These are phyloP conservation scores for Ustilago tritici DNA, from an alignment of 1,284 basidiomycete genomes.

Conservation along the genomic window DNA sequence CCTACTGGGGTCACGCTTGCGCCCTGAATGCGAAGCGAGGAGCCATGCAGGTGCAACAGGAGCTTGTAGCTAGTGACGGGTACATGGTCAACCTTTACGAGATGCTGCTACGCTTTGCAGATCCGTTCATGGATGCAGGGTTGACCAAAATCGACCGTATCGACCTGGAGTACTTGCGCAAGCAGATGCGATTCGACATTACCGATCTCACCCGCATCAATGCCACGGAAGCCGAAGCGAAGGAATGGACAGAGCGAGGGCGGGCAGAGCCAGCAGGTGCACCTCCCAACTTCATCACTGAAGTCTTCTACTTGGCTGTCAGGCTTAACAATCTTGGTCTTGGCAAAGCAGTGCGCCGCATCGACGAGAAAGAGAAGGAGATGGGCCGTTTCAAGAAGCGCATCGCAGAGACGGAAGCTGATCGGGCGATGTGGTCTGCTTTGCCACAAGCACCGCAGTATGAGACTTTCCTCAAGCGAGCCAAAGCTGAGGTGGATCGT, in stretches of 20 bases:
- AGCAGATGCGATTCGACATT: constrained; percentile 62
- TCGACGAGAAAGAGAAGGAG: constrained; percentile 80
- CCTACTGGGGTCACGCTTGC: constrained; percentile 82
- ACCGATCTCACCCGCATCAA: constrained; percentile 64
- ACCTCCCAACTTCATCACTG: constrained; percentile 86
- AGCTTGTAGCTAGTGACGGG: constrained; percentile 87
- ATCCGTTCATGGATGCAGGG: constrained; percentile 93
- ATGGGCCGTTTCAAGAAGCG: constrained; percentile 75
- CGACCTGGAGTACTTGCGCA: constrained; percentile 78
- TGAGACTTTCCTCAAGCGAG: constrained; percentile 67
- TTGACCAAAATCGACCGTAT: constrained; percentile 89
- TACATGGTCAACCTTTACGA: constrained; percentile 93
- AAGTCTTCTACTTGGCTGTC: constrained; percentile 83
- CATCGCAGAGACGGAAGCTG: constrained; percentile 78
- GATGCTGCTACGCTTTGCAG: constrained; percentile 86
- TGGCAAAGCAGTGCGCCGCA: constrained; percentile 74
- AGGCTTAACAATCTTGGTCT: constrained; percentile 69
- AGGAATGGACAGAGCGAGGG: constrained; percentile 54
- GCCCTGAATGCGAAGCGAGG: constrained; percentile 85
- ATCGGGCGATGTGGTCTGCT: constrained; percentile 56
- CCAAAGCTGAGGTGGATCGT: constrained; percentile 56
- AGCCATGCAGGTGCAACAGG: constrained; percentile 86
- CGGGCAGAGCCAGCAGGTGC: constrained; percentile 13
- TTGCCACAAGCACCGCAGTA: constrained; percentile 62
- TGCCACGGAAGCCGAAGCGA: constrained; percentile 65